A percentile compares a stretch with the other conserved stretches of the same genome.
phyloP scores from a whole-genome alignment of 306 rosid genomes.

The Vachellia pachyceras region DNA sequence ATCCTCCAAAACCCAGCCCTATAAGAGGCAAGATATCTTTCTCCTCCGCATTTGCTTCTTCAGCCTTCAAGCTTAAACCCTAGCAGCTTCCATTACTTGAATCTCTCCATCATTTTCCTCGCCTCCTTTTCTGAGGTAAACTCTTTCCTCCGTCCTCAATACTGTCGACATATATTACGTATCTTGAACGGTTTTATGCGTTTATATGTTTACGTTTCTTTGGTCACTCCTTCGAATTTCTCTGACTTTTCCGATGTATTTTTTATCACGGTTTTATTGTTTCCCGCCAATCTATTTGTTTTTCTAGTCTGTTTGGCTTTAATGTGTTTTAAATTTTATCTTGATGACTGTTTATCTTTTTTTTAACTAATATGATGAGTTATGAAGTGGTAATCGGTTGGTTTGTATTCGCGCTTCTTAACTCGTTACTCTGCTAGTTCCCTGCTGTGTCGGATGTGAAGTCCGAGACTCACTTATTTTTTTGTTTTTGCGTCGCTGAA shows the following conservation, averaged over 20 bases:
- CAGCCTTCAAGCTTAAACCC: constrained; percentile 55
- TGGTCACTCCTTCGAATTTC: not conserved
- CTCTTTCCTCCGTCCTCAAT: constrained; percentile 12
- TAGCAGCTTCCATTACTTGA: constrained; percentile 49
- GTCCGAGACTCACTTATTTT: not conserved
- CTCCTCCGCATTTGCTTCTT: not conserved
- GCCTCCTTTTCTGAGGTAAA: constrained; percentile 39
- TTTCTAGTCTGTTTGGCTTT: not conserved
- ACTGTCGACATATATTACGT: not conserved
- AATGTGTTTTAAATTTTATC: not conserved
- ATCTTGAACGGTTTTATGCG: not conserved
- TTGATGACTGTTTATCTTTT: not conserved
- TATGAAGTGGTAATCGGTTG: not conserved
- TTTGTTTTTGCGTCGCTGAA: not conserved
- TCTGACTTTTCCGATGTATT: not conserved
- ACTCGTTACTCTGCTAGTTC: not conserved
- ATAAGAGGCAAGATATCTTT: constrained; percentile 31
- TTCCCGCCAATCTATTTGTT: not conserved
- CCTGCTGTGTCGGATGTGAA: not conserved
- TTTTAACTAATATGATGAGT: not conserved
- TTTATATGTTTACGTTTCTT: not conserved
- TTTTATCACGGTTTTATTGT: not conserved
- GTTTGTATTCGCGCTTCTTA: not conserved
- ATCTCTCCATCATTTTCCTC: not conserved
- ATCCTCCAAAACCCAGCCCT: not conserved